A percentile compares a stretch with the other conserved stretches of the same genome.
phyloP scores from a whole-genome alignment of 495 filamentous ascomycete species.

The Lasiosphaeris hirsuta region DNA sequence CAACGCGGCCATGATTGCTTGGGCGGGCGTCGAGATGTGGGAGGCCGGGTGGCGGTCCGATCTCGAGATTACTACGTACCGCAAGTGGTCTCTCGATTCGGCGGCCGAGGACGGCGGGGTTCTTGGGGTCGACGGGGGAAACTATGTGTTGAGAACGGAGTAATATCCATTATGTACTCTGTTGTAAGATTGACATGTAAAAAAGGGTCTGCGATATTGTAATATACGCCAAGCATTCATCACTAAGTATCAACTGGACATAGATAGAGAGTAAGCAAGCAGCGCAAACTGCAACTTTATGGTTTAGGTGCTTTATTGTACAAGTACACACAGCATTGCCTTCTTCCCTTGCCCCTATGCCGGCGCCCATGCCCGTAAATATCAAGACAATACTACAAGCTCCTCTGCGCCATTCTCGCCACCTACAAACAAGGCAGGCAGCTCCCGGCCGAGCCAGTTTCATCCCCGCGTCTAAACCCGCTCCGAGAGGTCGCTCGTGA shows the following conservation, averaged over 20 bases:
- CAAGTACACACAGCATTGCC: constrained; percentile 23
- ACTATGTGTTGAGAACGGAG: not conserved
- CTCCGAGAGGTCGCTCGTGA: constrained; percentile 70
- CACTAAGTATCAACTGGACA: not conserved
- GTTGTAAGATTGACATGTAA: constrained; percentile 1
- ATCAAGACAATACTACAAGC: constrained; percentile 24
- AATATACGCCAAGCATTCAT: too few relatives aligned
- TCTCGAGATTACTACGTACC: constrained; percentile 54
- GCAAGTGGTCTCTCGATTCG: constrained; percentile 78
- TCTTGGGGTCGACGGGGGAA: constrained; percentile 40
- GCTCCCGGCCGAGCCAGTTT: too few relatives aligned
- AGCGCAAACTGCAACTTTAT: constrained; percentile 10
- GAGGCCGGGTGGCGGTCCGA: constrained; percentile 68
- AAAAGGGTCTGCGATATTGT: not conserved
- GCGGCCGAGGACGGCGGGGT: constrained; percentile 51
- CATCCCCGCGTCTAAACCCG: constrained; percentile 4
- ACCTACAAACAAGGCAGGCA: not conserved
- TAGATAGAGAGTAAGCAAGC: not conserved
- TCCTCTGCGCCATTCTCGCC: constrained; percentile 8
- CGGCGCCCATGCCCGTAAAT: constrained; percentile 12
- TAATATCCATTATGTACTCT: not conserved
- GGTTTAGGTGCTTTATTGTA: constrained; percentile 24
- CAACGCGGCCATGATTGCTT: constrained; percentile 98
- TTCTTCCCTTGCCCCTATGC: not conserved
- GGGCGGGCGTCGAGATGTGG: constrained; percentile 91